These are phyloP conservation scores for Stagonosporopsis vannaccii DNA, from an alignment of 2,329 filamentous ascomycete genomes.

Conservation along the genomic window DNA sequence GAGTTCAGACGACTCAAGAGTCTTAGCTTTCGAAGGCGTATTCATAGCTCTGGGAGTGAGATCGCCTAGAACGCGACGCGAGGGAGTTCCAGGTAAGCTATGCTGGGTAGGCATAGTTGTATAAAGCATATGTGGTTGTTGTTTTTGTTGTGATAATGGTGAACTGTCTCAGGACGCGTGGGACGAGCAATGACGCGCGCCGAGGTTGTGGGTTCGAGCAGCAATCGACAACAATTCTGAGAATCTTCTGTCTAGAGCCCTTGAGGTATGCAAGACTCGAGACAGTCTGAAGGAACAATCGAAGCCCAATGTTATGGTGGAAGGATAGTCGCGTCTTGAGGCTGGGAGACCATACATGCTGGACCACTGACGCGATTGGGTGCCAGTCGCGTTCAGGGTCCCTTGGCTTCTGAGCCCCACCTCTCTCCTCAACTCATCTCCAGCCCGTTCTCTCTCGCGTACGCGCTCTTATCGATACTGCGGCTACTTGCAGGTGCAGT, in stretches of 20 bases:
- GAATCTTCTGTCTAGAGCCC: neutral
- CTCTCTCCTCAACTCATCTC: conserved; percentile 11
- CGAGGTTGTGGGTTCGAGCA: neutral
- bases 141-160: conserved; percentile 31
- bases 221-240: neutral
- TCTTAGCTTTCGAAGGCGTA: conserved; percentile 36
- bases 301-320: conserved; percentile 11
- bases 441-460: conserved; percentile 10
- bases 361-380: conserved; percentile 13
- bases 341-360: conserved; percentile 19
- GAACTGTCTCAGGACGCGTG: conserved; percentile 19
- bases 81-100: conserved; percentile 39
- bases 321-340: conserved; percentile 22
- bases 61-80: conserved; percentile 47
- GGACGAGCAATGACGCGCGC: conserved; percentile 18
- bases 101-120: conserved; percentile 33
- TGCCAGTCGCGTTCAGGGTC: conserved; percentile 14
- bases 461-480: conserved; percentile 12
- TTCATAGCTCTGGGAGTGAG: conserved; percentile 46
- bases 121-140: conserved; percentile 6
- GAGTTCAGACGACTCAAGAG: conserved; percentile 29
- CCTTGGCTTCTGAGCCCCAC: conserved; percentile 8
- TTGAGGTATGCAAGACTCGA: neutral
- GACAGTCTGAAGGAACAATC: neutral
- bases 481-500: neutral